phyloP scores from a whole-genome alignment of 1,284 basidiomycete species.

The Meira nashicola region DNA sequence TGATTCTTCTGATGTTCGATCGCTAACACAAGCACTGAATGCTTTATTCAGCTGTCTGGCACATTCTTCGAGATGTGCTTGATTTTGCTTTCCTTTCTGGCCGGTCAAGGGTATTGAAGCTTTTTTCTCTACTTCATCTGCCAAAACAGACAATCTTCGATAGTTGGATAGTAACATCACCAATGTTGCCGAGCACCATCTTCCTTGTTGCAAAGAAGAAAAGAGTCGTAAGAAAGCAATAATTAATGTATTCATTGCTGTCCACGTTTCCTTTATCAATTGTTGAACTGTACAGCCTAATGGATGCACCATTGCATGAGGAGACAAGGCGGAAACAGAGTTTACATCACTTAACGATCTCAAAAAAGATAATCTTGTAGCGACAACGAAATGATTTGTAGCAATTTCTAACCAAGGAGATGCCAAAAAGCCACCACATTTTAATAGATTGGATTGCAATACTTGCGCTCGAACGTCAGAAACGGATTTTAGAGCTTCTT shows the following conservation, averaged over 20 bases:
- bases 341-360: background rate
- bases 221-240: slow-evolving; percentile 37
- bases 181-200: slow-evolving; percentile 43
- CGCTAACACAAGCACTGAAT: slow-evolving; percentile 82
- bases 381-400: slow-evolving; percentile 21
- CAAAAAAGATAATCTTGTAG: slow-evolving; percentile 25
- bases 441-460: slow-evolving; percentile 24
- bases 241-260: slow-evolving; percentile 32
- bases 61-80: slow-evolving; percentile 72
- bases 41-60: slow-evolving; percentile 84
- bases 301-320: background rate
- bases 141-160: slow-evolving; percentile 33
- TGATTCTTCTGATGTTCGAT: slow-evolving; percentile 65
- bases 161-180: slow-evolving; percentile 36
- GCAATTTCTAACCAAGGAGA: slow-evolving; percentile 44
- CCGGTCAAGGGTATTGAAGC: slow-evolving; percentile 10
- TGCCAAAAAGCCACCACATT: slow-evolving; percentile 29
- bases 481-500: slow-evolving; percentile 1
- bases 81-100: background rate
- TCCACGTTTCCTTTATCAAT: slow-evolving; percentile 22
- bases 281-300: slow-evolving; percentile 12
- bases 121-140: slow-evolving; percentile 25
- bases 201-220: slow-evolving; percentile 28
- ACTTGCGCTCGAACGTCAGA: slow-evolving; percentile 10
- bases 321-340: slow-evolving; percentile 10